phyloP scores from a whole-genome alignment of 177 flowering plant species.

The Tripterygium wilfordii region DNA sequence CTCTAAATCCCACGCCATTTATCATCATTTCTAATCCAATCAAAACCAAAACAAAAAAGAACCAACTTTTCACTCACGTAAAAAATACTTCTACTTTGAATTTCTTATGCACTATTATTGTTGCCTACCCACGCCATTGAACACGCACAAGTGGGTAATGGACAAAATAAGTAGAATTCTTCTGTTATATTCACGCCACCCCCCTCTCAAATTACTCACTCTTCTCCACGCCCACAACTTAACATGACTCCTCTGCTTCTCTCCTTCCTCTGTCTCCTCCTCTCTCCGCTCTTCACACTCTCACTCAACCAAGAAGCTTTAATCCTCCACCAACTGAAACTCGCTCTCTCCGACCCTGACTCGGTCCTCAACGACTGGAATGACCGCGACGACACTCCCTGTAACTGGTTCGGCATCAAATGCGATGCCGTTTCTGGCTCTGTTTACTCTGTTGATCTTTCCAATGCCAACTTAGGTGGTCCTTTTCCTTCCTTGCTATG shows the following conservation, averaged over 20 bases:
- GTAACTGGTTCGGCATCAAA: constrained; percentile 62
- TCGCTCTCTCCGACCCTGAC: constrained; percentile 60
- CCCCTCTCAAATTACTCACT: too few species aligned
- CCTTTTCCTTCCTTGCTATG: constrained; percentile 65
- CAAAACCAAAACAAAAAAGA: too few species aligned
- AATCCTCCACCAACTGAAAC: constrained; percentile 47
- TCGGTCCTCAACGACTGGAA: constrained; percentile 55
- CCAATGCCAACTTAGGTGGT: constrained; percentile 47
- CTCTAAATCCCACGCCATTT: too few species aligned
- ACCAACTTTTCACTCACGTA: too few species aligned
- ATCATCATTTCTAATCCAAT: too few species aligned
- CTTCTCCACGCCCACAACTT: too few species aligned
- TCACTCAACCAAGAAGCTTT: constrained; percentile 74
- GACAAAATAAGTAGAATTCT: too few species aligned
- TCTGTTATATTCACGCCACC: too few species aligned
- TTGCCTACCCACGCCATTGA: too few species aligned
- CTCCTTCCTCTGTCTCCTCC: constrained; percentile 17
- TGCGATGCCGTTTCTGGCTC: constrained; percentile 40
- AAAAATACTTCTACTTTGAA: too few species aligned
- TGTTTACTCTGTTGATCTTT: constrained; percentile 57
- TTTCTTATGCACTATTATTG: too few species aligned
- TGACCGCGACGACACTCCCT: constrained; percentile 47
- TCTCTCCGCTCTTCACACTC: constrained; percentile 5
- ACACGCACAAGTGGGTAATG: too few species aligned
- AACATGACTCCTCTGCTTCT: constrained; percentile 8